Evolutionary conservation across 768 basidiomycete genomes (phyloP).

Genomic region (Mycena indigotica): DNA sequence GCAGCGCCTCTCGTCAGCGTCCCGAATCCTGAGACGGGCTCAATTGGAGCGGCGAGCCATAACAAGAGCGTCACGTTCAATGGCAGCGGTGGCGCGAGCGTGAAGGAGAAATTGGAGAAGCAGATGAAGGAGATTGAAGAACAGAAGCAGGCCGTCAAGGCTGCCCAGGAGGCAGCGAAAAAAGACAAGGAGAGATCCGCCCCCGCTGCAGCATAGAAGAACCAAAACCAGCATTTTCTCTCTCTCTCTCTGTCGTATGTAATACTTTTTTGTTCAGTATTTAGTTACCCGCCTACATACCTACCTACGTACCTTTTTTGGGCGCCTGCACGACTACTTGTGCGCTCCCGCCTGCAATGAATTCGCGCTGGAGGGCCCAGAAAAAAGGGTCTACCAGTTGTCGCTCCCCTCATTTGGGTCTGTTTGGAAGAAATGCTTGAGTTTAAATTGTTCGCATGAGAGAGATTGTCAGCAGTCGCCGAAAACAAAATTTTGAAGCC

Average conservation of each 20-base stretch:
- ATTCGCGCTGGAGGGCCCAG: constrained; percentile 1
- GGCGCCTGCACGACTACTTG: background rate
- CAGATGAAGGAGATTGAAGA: constrained; percentile 69
- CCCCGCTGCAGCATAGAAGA: constrained; percentile 41
- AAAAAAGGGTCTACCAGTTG: constrained; percentile 2
- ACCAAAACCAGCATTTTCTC: background rate
- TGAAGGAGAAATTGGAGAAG: constrained; percentile 51
- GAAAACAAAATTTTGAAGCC: no score
- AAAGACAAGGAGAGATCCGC: constrained; percentile 64
- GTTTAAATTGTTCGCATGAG: constrained; percentile 18
- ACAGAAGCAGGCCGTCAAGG: constrained; percentile 68
- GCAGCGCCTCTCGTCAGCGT: constrained; percentile 64
- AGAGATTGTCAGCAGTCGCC: background rate
- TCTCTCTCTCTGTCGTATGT: background rate
- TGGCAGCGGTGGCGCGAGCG: constrained; percentile 33
- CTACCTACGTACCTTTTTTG: background rate
- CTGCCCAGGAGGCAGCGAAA: constrained; percentile 60
- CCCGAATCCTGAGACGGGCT: constrained; percentile 62
- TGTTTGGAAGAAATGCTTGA: constrained; percentile 17
- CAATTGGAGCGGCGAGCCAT: constrained; percentile 64
- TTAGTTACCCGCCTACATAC: background rate
- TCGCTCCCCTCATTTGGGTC: background rate
- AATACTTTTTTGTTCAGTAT: background rate
- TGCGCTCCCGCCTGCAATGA: background rate
- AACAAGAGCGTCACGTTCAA: constrained; percentile 77